phyloP scores from a whole-genome alignment of 2,329 filamentous ascomycete genomes.

The Exophiala dermatitidis region DNA sequence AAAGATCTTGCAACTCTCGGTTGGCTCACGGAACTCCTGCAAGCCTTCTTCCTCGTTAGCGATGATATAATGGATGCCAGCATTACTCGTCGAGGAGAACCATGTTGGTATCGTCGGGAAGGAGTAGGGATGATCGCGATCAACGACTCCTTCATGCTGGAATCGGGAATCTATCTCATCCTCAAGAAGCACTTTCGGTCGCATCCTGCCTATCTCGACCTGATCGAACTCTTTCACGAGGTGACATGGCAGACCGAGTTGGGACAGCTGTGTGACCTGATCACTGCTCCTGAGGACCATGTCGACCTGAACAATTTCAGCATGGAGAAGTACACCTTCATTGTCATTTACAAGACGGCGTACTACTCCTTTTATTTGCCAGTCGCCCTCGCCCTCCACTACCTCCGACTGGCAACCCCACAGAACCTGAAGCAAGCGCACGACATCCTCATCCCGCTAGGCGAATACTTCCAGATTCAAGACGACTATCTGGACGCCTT shows the following conservation, averaged over 20 bases:
- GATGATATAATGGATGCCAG: slow-evolving; percentile 98
- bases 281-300: slow-evolving; percentile 89
- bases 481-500: slow-evolving; percentile 99
- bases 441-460: slow-evolving; percentile 90
- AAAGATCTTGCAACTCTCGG: slow-evolving; percentile 81
- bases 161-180: slow-evolving; percentile 79
- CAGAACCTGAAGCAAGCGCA: slow-evolving; percentile 84
- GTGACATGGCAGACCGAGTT: slow-evolving; percentile 89
- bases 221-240: slow-evolving; percentile 95
- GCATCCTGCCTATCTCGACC: slow-evolving; percentile 80
- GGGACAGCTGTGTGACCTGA: slow-evolving; percentile 86
- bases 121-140: slow-evolving; percentile 93
- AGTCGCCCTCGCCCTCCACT: slow-evolving; percentile 80
- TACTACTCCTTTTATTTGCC: slow-evolving; percentile 99
- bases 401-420: slow-evolving; percentile 74
- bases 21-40: slow-evolving; percentile 96
- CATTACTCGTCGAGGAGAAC: slow-evolving; percentile 86
- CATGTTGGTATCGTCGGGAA: slow-evolving; percentile 91
- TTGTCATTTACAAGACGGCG: slow-evolving; percentile 98
- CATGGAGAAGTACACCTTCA: slow-evolving; percentile 92
- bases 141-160: slow-evolving; percentile 97
- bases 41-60: slow-evolving; percentile 96
- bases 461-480: slow-evolving; percentile 98
- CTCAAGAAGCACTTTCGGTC: slow-evolving; percentile 89
- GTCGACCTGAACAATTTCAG: slow-evolving; percentile 94